Evolutionary conservation across 208 protist genomes (phyloP).

Genomic region (Trypanosoma lewisi): DNA sequence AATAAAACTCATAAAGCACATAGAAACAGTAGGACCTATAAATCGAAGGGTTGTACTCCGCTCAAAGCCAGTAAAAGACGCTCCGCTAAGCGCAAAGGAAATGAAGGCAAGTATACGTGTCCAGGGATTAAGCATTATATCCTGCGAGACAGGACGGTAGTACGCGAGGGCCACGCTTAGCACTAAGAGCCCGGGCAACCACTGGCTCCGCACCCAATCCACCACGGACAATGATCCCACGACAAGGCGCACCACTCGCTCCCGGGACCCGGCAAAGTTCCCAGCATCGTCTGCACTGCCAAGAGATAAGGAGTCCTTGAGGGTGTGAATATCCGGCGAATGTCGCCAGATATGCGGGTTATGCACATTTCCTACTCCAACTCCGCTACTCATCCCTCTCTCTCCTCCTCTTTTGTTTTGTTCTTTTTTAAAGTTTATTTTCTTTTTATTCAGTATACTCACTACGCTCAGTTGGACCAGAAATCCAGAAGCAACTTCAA

Average conservation of each 20-base stretch:
- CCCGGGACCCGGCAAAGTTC: not conserved
- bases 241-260: conserved; percentile 19
- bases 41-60: conserved; percentile 4
- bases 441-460: not conserved
- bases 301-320: not conserved
- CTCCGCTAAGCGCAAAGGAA: conserved; percentile 23
- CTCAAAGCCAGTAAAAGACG: conserved; percentile 24
- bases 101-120: conserved; percentile 17
- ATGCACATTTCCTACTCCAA: not conserved
- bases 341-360: conserved; percentile 14
- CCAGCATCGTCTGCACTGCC: not conserved
- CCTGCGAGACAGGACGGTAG: conserved; percentile 14
- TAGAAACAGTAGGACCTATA: conserved; percentile 6
- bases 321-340: not conserved
- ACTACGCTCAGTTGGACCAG: not conserved
- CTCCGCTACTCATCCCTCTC: conserved; percentile 4
- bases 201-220: conserved; percentile 28
- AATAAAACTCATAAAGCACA: conserved; percentile 14
- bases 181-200: conserved; percentile 26
- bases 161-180: conserved; percentile 24
- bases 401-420: not conserved
- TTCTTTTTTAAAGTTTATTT: not conserved
- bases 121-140: conserved; percentile 10
- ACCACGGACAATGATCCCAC: conserved; percentile 24
- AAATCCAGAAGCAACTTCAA: not conserved